Percentiles rank a stretch among this genome's conserved stretches.
Evolutionary conservation across 306 rosid species (phyloP).

Genomic region (Sphenostylis stenocarpa): DNA sequence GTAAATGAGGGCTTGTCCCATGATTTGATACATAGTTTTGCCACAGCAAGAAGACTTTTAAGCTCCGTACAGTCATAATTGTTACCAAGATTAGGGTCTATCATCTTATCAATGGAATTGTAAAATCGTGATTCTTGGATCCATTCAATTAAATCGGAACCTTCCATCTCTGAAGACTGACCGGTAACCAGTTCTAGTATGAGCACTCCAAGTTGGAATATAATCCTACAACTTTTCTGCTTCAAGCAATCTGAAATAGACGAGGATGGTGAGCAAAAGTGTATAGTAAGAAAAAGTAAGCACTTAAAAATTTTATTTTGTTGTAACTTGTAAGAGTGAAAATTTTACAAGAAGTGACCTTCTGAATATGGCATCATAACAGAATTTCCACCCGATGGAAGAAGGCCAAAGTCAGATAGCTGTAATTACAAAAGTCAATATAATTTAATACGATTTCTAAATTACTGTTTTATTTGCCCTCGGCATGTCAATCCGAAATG

Average conservation of each 20-base stretch:
- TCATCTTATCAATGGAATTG: slow-evolving; percentile 77
- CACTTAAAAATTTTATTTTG: not conserved
- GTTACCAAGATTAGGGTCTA: slow-evolving; percentile 91
- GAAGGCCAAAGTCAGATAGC: slow-evolving; percentile 76
- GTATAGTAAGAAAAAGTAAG: not conserved
- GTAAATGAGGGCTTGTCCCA: slow-evolving; percentile 66
- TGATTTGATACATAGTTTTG: slow-evolving; percentile 78
- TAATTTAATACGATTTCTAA: not conserved
- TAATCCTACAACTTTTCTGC: slow-evolving; percentile 56
- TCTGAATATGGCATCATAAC: slow-evolving; percentile 44
- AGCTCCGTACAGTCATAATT: slow-evolving; percentile 65
- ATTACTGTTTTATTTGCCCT: slow-evolving; percentile 9
- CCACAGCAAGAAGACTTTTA: slow-evolving; percentile 75
- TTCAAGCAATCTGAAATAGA: slow-evolving; percentile 53
- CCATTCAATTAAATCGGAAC: slow-evolving; percentile 74
- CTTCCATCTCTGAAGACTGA: slow-evolving; percentile 76
- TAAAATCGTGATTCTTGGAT: slow-evolving; percentile 69
- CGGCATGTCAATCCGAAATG: slow-evolving; percentile 13
- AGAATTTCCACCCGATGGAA: slow-evolving; percentile 43
- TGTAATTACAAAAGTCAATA: slow-evolving; percentile 37
- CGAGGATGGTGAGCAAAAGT: slow-evolving; percentile 10
- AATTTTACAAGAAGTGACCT: slow-evolving; percentile 48
- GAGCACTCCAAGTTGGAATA: slow-evolving; percentile 84
- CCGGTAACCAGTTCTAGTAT: slow-evolving; percentile 88
- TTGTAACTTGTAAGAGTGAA: not conserved